These are phyloP conservation scores for Tephrocybe sp. DNA, from an alignment of 768 basidiomycete species.

Conservation along the genomic window DNA sequence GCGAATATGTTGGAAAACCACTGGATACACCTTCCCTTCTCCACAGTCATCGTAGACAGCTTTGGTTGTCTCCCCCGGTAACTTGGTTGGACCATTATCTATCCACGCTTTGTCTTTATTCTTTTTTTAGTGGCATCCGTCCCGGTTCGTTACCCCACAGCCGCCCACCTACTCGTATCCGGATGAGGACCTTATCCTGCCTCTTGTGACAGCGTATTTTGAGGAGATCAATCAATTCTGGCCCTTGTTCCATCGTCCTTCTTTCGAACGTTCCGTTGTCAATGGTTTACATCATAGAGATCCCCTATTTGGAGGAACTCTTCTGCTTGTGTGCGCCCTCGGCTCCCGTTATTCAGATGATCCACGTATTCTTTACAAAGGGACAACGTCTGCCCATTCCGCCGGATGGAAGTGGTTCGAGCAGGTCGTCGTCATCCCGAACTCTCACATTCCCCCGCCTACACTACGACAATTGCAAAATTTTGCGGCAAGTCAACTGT, in stretches of 20 bases:
- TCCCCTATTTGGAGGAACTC: conserved; percentile 45
- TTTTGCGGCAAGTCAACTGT: conserved; percentile 41
- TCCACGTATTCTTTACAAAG: conserved; percentile 53
- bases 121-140: conserved; percentile 31
- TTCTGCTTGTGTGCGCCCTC: conserved; percentile 67
- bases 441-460: conserved; percentile 57
- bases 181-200: conserved; percentile 47
- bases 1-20: conserved; percentile 45
- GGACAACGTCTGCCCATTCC: conserved; percentile 39
- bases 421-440: conserved; percentile 64
- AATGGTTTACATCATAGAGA: conserved; percentile 53
- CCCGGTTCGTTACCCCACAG: conserved; percentile 21
- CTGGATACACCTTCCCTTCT: conserved; percentile 23
- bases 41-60: conserved; percentile 40
- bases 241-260: conserved; percentile 74
- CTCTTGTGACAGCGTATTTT: conserved; percentile 72
- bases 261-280: conserved; percentile 55
- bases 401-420: conserved; percentile 68
- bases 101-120: too few species aligned
- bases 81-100: too few species aligned
- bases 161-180: conserved; percentile 45
- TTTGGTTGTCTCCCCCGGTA: conserved; percentile 38
- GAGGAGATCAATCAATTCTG: conserved; percentile 47
- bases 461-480: conserved; percentile 74
- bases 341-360: conserved; percentile 64